These are phyloP conservation scores for Mycena pura DNA, from an alignment of 768 basidiomycete genomes.

Conservation along the genomic window DNA sequence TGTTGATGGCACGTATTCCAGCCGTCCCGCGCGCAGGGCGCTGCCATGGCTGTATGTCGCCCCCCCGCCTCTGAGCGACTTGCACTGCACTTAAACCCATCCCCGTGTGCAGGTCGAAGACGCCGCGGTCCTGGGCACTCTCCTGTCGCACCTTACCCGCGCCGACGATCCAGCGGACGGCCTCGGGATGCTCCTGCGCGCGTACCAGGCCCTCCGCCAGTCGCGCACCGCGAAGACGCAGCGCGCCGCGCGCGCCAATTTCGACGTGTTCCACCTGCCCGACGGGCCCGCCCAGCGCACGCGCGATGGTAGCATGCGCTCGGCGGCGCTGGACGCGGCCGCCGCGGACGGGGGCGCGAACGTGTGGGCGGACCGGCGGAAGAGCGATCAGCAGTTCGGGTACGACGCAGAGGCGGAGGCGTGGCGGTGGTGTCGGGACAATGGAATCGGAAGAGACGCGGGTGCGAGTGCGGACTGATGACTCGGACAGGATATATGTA, in stretches of 20 bases:
- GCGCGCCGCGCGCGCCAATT: conserved; percentile 54
- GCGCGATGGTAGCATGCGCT: conserved; percentile 59
- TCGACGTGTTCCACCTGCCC: conserved; percentile 59
- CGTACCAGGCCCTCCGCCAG: conserved; percentile 60
- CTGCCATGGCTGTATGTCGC: conserved; percentile 55
- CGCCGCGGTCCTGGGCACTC: conserved; percentile 53
- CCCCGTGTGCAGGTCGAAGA: conserved; percentile 59
- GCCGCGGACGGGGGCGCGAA: conserved; percentile 48
- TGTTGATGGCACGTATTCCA: conserved; percentile 21
- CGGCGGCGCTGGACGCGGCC: conserved; percentile 30
- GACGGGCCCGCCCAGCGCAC: conserved; percentile 60
- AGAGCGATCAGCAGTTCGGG: conserved; percentile 53
- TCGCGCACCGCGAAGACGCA: conserved; percentile 58
- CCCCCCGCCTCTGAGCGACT: neutral
- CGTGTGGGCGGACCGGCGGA: conserved; percentile 63
- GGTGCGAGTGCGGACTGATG: too few species aligned
- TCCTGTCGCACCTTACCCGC: conserved; percentile 56
- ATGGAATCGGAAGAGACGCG: too few species aligned
- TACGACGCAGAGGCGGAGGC: conserved; percentile 62
- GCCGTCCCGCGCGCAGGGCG: conserved; percentile 63
- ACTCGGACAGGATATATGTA: too few species aligned
- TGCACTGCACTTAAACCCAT: neutral
- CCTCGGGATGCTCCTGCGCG: conserved; percentile 51
- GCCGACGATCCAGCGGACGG: conserved; percentile 43
- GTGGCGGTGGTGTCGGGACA: conserved; percentile 51